Evolutionary conservation across 495 filamentous ascomycete genomes (phyloP).

Genomic region (Articulospora tetracladia): DNA sequence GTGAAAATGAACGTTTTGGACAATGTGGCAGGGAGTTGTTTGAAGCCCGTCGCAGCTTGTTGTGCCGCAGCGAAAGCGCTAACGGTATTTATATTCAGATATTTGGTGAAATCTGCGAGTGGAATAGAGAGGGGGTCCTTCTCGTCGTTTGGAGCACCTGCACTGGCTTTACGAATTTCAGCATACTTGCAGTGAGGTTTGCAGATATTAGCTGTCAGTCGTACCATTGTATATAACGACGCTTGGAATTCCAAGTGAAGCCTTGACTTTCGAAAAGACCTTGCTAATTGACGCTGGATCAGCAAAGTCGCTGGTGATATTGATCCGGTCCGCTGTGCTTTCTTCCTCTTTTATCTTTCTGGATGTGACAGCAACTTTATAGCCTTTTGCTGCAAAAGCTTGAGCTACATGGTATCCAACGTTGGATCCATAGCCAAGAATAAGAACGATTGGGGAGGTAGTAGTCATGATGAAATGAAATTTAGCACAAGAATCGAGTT

Average conservation of each 20-base stretch:
- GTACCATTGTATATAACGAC: conserved; percentile 51
- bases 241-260: conserved; percentile 33
- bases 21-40: conserved; percentile 29
- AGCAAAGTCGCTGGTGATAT: conserved; percentile 37
- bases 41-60: conserved; percentile 37
- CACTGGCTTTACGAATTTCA: conserved; percentile 9
- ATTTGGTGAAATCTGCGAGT: conserved; percentile 32
- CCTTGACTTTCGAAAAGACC: conserved; percentile 37
- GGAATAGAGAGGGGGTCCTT: conserved; percentile 32
- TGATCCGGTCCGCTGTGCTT: conserved; percentile 31
- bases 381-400: conserved; percentile 41
- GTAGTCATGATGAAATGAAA: conserved; percentile 12
- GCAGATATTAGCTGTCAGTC: conserved; percentile 5
- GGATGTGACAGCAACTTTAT: conserved; percentile 39
- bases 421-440: conserved; percentile 9
- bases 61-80: conserved; percentile 41
- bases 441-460: conserved; percentile 13
- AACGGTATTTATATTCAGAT: conserved; percentile 38
- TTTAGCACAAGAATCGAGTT: too few relatives aligned
- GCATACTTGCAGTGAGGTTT: too few relatives aligned
- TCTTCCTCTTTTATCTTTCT: conserved; percentile 32
- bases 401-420: conserved; percentile 10
- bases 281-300: conserved; percentile 32
- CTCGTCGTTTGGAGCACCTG: conserved; percentile 14
- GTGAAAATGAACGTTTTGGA: conserved; percentile 46